These are phyloP conservation scores for Globisporangium polare DNA, from an alignment of 352 stramenopile species.

Conservation along the genomic window DNA sequence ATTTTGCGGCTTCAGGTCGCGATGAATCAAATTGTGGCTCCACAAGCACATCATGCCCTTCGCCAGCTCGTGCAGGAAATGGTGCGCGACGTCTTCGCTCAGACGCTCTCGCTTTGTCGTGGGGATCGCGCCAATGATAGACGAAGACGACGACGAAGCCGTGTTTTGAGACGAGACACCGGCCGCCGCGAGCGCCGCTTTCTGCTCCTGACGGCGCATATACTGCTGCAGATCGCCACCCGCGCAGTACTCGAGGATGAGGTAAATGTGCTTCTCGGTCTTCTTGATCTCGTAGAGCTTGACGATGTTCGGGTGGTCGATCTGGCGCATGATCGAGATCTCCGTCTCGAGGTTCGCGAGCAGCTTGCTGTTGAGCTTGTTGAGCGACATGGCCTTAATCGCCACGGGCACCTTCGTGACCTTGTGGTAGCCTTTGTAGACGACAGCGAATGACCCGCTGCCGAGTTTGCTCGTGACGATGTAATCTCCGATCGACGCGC, in stretches of 20 bases:
- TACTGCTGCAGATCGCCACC: constrained; percentile 95
- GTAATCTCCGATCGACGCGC: constrained; percentile 81
- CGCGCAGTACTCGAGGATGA: constrained; percentile 96
- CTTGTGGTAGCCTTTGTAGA: constrained; percentile 83
- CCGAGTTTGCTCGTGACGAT: constrained; percentile 88
- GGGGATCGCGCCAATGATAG: background rate
- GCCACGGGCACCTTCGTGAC: constrained; percentile 74
- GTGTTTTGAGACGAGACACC: background rate
- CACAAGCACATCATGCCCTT: constrained; percentile 74
- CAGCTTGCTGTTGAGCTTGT: constrained; percentile 94
- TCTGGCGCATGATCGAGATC: constrained; percentile 95
- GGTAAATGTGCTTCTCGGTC: constrained; percentile 94
- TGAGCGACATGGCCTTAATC: constrained; percentile 93
- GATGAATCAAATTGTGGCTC: constrained; percentile 81
- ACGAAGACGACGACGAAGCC: background rate
- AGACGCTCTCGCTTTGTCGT: constrained; percentile 4
- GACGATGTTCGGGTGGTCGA: constrained; percentile 95
- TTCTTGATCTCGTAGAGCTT: constrained; percentile 96
- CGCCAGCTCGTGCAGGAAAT: constrained; percentile 65
- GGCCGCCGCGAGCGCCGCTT: background rate
- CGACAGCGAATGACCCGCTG: constrained; percentile 91
- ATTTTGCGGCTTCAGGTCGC: constrained; percentile 96
- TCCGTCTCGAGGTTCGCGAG: constrained; percentile 95
- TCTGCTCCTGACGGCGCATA: constrained; percentile 70
- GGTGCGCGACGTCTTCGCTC: constrained; percentile 38